Base-by-base conservation (phyloP, 2,329 filamentous ascomycete species). In the Neopestalotiopsis rosae region DNA sequence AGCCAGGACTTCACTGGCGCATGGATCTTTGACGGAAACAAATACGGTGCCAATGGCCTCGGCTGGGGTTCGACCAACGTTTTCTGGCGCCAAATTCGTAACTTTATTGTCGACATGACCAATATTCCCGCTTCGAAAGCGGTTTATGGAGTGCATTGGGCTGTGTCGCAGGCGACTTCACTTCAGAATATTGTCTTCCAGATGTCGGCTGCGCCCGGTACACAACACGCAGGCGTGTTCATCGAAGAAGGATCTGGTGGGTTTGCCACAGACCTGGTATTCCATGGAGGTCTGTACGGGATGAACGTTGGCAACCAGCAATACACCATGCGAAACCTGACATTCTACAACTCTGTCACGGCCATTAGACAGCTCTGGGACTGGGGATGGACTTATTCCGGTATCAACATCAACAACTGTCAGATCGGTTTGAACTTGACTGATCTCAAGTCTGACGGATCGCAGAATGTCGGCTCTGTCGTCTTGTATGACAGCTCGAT, bases 351-450 rank as follows among this genome's bases (percentile, higher is more conserved):
- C 70, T 88, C 89, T 72, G 82, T 89, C 73, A 91, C 89, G 12
- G 92, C 90, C 61, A 89, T 94, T 69, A 87, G 86, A 77, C 90
- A 93, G 40, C 87, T 91, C 71, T 94, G 92, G 92, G 88, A 92
- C 77, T 94, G 92, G 92, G 87, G 89, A 1, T 94, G 91, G 90
- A 91, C 89, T 5, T 92, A 92, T 82, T 91, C 92, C 79, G 89
- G 87, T 28, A 77, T 92, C 24, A 82, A 80, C 32, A 88, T 93
- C 78, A 86, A 88, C 75, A 85, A 91, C 75, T 92, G 90, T 75
- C 81, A 82, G 10, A 83, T 92, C 40, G 92, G 91, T 13, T 83
- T 94, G 68, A 90, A 93, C 76, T 91, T 94, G 85, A 86, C 86
- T 5, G 85, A 84, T 65, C 80, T 82, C 65, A 82, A 79, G 24